Base-by-base conservation (phyloP, 805 yeast genomes). In the Saccharomycopsis selenospora region DNA sequence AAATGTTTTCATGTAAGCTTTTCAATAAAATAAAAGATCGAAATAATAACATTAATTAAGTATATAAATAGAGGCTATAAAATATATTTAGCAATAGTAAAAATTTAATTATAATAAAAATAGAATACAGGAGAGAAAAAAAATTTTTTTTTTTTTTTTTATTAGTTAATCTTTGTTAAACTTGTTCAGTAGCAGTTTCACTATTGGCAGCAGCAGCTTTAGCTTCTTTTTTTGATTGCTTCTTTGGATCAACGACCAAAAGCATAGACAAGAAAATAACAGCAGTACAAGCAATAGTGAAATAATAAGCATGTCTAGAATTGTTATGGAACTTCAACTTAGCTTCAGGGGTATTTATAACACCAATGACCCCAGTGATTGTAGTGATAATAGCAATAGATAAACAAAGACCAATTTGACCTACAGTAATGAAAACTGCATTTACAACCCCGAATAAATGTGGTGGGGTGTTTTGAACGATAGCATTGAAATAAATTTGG, bases 371-470 rank as follows among this genome's bases (percentile, higher is more conserved):
- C n/a, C 38, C 38, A 5, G 17, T 33, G 18, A 33, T 33, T 14
- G 38, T 33, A 7, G 38, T 33, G 8, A 33, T 20, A 14, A 33
- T 33, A 7, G 38, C 38, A 4, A 33, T 33, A 20, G 38, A 17
- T 10, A 33, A 33, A 33, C 38, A 33, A 7, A 33, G 20, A 4
- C 38, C 38, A 10, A 33, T 10, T n/a, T 33, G 38, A 5, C 38
- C 38, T 4, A 20, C 38, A 33, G 38, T 33, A 20, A 33, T 33
- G 17, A 33, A 33, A 17, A 33, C 38, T 10, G 38, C 38, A 14
- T 33, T 33, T n/a, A 33, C 38, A 33, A 33, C 38, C n/a, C 38
- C 38, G 10, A 33, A 33, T 6, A 33, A 20, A 33, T 33, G 38
- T 33, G 38, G 38, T n/a, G 38, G 38, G 10, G 38, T 33, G 5